Percentiles rank a stretch among this genome's conserved stretches.
Evolutionary conservation across 202 grass and related monocot species (phyloP).

Genomic region (Digitaria exilis): DNA sequence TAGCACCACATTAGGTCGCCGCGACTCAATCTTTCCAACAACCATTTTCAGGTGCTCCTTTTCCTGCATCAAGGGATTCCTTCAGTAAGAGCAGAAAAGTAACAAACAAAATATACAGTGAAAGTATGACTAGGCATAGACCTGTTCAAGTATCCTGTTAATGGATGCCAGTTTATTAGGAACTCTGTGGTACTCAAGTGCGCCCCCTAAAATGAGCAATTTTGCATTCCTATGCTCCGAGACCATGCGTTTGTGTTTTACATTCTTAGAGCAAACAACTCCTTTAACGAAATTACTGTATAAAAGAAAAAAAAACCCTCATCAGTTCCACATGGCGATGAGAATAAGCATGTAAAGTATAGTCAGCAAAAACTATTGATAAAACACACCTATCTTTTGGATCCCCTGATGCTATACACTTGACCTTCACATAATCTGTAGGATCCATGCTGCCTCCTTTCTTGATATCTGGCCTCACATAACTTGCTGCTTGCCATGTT

Average conservation of each 20-base stretch:
- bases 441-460: conserved; percentile 98
- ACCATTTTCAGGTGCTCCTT: conserved; percentile 71
- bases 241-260: conserved; percentile 85
- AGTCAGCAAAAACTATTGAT: conserved; percentile 19
- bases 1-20: conserved; percentile 80
- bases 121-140: conserved; percentile 25
- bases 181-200: conserved; percentile 74
- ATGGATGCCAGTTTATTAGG: conserved; percentile 76
- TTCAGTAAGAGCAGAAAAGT: conserved; percentile 34
- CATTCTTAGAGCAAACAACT: conserved; percentile 80
- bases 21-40: conserved; percentile 71
- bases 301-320: conserved; percentile 32
- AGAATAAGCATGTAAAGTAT: conserved; percentile 24
- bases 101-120: background rate
- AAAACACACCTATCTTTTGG: conserved; percentile 74
- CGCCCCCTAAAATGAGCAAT: conserved; percentile 70
- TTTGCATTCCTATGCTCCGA: conserved; percentile 63
- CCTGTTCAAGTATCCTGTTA: conserved; percentile 68
- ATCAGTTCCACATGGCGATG: conserved; percentile 39
- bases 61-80: conserved; percentile 54
- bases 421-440: conserved; percentile 92
- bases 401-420: conserved; percentile 83
- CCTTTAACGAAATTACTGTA: conserved; percentile 66
- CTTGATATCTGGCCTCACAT: conserved; percentile 87
- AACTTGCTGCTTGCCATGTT: conserved; percentile 83